Base-by-base conservation (phyloP, 1,284 basidiomycete species). In the Thecaphora thlaspeos region DNA sequence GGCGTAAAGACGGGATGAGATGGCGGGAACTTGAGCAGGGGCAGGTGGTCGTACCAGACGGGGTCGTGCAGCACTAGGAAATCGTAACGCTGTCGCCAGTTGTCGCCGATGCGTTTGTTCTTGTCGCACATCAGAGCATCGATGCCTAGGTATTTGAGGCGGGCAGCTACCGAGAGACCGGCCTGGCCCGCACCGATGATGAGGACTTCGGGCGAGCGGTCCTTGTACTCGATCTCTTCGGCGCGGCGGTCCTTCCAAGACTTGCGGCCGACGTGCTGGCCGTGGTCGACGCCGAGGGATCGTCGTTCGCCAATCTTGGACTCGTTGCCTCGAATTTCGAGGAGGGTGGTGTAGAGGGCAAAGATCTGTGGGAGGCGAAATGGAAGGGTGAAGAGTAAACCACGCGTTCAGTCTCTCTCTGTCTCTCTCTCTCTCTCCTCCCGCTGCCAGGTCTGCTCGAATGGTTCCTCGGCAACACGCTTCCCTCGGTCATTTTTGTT, bases 161-260 rank as follows among this genome's bases (percentile, higher is more conserved):
- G 79, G 36, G 86, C 86, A 3, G 84, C 85, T 14, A 83, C 70
- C 4, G 81, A 83, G 28, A 88, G 75, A 9, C 87, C 87, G 47
- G 83, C 82, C 73, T 88, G 87, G 0, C 86, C 86, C 10, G 80
- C 86, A 2, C 87, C 87, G 41, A 87, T 46, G 77, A 22, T 51
- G 21, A 45, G 41, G 22, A 51, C 48, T 3, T 26, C 36, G 18
- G 48, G 48, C 24, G 43, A 28, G 14, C 32, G 5, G 21, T 44
- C 46, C 14, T n/a, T 19, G 48, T 38, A 51, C 23, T 51, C 43
- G 23, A 24, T 21, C 36, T 43, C 36, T 4, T 41, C 40, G 41
- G 43, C 36, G 1, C 48, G 41, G 22, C 38, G 22, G 30, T 39
- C 32, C 17, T 22, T 18, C 50, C 50, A 52, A 17, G 22, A 46